Evolutionary conservation across 768 basidiomycete species (phyloP).

Genomic region (Leucocoprinus sp.): DNA sequence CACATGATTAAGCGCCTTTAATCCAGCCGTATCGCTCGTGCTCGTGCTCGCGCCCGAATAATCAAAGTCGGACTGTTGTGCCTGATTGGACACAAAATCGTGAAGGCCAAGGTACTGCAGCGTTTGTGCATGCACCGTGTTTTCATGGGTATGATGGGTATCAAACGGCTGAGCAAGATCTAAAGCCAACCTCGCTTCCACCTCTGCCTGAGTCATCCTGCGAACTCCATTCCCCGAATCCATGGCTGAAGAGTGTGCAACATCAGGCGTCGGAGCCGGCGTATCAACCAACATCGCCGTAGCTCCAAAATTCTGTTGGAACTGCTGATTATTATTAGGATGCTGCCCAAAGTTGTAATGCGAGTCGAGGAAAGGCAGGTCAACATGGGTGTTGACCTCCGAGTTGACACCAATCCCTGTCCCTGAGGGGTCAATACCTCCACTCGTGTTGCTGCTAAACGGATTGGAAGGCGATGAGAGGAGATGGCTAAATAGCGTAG

Average conservation of each 20-base stretch:
- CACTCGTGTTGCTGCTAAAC: background rate
- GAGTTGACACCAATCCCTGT: background rate
- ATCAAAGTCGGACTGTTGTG: background rate
- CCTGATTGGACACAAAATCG: constrained; percentile 2
- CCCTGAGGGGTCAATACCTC: background rate
- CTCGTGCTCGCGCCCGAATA: background rate
- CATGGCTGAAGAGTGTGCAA: background rate
- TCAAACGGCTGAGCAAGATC: constrained; percentile 23
- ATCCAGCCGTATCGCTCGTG: background rate
- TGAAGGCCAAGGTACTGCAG: constrained; percentile 11
- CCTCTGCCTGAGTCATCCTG: constrained; percentile 10
- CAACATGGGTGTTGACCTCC: constrained; percentile 20
- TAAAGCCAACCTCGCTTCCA: constrained; percentile 23
- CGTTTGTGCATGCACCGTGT: constrained; percentile 2
- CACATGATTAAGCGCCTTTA: background rate
- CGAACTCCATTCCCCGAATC: background rate
- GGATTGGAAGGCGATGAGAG: background rate
- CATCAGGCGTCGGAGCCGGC: background rate
- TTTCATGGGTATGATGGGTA: constrained; percentile 1
- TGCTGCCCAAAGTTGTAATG: constrained; percentile 42
- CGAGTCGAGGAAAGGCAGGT: constrained; percentile 61
- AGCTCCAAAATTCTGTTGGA: constrained; percentile 6
- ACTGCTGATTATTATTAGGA: constrained; percentile 6
- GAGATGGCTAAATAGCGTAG: background rate
- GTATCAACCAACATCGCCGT: constrained; percentile 9